These are phyloP conservation scores for Calonectria henricotiae DNA, from an alignment of 2,329 filamentous ascomycete genomes.

Conservation along the genomic window DNA sequence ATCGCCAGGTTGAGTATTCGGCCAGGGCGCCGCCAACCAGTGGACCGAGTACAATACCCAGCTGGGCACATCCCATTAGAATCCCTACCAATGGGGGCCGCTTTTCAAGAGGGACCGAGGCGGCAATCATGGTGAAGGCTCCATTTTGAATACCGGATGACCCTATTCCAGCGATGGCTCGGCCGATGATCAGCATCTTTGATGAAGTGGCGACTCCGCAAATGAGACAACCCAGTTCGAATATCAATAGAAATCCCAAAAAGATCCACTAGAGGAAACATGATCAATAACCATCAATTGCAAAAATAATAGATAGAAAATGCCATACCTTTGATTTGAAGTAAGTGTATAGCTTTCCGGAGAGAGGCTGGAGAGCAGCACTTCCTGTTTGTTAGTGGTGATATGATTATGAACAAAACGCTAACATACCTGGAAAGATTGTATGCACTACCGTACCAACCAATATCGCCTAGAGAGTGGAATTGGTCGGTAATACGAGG, in stretches of 20 bases:
- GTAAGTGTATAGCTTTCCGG: slow-evolving; percentile 67
- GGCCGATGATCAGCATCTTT: slow-evolving; percentile 66
- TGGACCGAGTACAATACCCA: slow-evolving; percentile 66
- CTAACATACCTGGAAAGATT: slow-evolving; percentile 61
- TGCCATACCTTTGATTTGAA: slow-evolving; percentile 48
- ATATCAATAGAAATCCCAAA: slow-evolving; percentile 53
- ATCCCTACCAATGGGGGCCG: slow-evolving; percentile 53
- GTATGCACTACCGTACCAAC: slow-evolving; percentile 71
- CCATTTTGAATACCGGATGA: slow-evolving; percentile 63
- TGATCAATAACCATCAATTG: slow-evolving; percentile 49
- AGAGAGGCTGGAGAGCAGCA: slow-evolving; percentile 67
- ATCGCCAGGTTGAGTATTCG: slow-evolving; percentile 62
- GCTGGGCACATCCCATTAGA: slow-evolving; percentile 57
- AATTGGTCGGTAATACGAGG: slow-evolving; percentile 68
- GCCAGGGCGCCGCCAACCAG: slow-evolving; percentile 65
- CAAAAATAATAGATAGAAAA: slow-evolving; percentile 54
- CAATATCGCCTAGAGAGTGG: slow-evolving; percentile 68
- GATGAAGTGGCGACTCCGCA: slow-evolving; percentile 65
- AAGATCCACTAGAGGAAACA: slow-evolving; percentile 50
- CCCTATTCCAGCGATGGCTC: slow-evolving; percentile 67
- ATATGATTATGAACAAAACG: slow-evolving; percentile 40
- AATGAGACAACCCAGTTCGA: slow-evolving; percentile 63
- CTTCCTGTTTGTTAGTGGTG: slow-evolving; percentile 55
- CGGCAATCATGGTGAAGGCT: slow-evolving; percentile 56
- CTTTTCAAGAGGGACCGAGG: slow-evolving; percentile 51